Evolutionary conservation across 345 rosid species (phyloP).

Genomic region (Lepidium sativum): DNA sequence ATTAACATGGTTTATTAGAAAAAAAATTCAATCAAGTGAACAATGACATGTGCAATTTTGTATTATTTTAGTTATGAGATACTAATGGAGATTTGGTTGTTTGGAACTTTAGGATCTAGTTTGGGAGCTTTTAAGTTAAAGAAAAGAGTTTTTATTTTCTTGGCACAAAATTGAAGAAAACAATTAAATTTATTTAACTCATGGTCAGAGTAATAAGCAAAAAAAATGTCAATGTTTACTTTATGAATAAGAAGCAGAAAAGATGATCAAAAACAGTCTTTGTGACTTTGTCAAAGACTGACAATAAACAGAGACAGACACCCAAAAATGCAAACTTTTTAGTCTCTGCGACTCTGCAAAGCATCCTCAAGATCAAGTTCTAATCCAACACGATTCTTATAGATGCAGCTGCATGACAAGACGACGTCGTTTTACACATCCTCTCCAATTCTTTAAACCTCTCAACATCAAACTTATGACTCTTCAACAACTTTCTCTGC

Average conservation of each 20-base stretch:
- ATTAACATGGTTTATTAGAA: too few relatives aligned
- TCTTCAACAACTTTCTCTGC: constrained; percentile 70
- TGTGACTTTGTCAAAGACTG: background rate
- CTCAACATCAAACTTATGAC: constrained; percentile 47
- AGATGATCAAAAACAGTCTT: background rate
- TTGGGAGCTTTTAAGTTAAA: too few relatives aligned
- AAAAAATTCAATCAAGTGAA: too few relatives aligned
- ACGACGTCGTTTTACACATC: constrained; percentile 41
- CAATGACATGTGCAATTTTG: too few relatives aligned
- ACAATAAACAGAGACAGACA: background rate
- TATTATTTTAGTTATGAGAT: too few relatives aligned
- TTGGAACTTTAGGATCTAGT: too few relatives aligned
- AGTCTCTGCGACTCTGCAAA: constrained; percentile 35
- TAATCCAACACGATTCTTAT: constrained; percentile 50
- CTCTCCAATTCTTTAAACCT: constrained; percentile 63
- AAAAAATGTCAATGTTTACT: background rate
- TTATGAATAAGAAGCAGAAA: background rate
- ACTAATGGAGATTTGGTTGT: too few relatives aligned
- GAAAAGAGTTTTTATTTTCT: too few relatives aligned
- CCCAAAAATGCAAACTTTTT: background rate
- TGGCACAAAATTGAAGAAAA: too few relatives aligned
- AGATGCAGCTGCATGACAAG: constrained; percentile 44
- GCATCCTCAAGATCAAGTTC: constrained; percentile 74
- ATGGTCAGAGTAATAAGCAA: background rate
- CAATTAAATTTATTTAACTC: background rate